Conservation (phyloP, 2,329 filamentous ascomycete genomes). For the Botryosphaeria dothidea region DNA sequence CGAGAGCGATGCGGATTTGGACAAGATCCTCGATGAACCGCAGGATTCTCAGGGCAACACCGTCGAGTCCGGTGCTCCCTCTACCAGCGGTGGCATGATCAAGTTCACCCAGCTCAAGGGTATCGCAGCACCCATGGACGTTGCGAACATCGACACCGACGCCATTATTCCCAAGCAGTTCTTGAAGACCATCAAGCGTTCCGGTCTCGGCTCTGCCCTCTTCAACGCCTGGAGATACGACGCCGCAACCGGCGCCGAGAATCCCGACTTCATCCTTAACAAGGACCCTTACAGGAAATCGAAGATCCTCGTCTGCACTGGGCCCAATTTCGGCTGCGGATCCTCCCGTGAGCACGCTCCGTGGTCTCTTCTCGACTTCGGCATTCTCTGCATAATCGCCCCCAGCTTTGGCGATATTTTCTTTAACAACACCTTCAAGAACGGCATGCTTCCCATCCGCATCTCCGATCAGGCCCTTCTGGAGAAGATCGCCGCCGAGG, state of each 20-base stretch:
- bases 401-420: slow-evolving; percentile 90
- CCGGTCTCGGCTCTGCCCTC: slow-evolving; percentile 82
- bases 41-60: slow-evolving; percentile 71
- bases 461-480: slow-evolving; percentile 69
- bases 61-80: slow-evolving; percentile 49
- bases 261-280: slow-evolving; percentile 85
- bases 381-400: slow-evolving; percentile 90
- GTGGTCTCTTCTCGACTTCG: slow-evolving; percentile 95
- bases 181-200: slow-evolving; percentile 98
- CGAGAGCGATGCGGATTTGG: slow-evolving; percentile 63
- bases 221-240: slow-evolving; percentile 85
- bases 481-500: slow-evolving; percentile 72
- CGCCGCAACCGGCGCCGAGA: slow-evolving; percentile 67
- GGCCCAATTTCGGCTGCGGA: slow-evolving; percentile 93
- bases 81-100: slow-evolving; percentile 65
- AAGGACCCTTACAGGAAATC: slow-evolving; percentile 78
- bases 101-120: slow-evolving; percentile 85
- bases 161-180: slow-evolving; percentile 99
- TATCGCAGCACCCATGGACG: slow-evolving; percentile 82
- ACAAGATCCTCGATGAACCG: slow-evolving; percentile 62
- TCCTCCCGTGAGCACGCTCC: slow-evolving; percentile 92
- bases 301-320: slow-evolving; percentile 90
- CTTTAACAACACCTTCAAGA: slow-evolving; percentile 99
- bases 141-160: slow-evolving; percentile 95
- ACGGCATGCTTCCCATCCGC: slow-evolving; percentile 90